Evolutionary conservation across 2,329 filamentous ascomycete genomes (phyloP), one percentile per base, ranked within the genome.

Genomic region (Graphilbum ipis-grandicollis): DNA sequence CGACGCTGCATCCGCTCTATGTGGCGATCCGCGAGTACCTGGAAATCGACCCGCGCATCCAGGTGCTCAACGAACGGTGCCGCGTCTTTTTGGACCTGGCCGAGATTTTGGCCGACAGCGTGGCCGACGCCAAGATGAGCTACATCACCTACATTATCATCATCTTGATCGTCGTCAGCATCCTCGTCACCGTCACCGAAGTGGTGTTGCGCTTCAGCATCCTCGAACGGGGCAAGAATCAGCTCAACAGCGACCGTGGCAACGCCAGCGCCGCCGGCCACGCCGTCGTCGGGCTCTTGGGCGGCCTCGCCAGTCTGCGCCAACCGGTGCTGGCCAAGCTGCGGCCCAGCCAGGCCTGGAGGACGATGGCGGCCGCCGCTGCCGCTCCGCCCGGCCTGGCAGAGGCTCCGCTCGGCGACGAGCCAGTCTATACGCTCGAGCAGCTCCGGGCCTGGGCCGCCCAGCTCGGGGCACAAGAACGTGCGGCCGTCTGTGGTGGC

Each of bases 91-190:
- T 98, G 15, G 90, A 98, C 55, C 72, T 98, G 9, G 86, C 90
- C 33, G 86, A 94, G 58, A 94, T 98, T 19, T 64, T 98, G 2
- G 85, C 81, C 13, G 88, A 98, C 57, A 83, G 75, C 2, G 86
- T 94, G 38, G 83, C 83, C 18, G 85, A 96, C 53, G 79, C 82
- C 46, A 94, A 93, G 56, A 96, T 94, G 80, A 93, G 84, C 47
- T 68, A 70, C 46, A 93, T 94, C 53, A 98, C 90, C 1, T 96
- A 88, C 88, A 96, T 98, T 55, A 79, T 96, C 56, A 98, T 98
- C 50, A 68, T 93, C 33, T 70, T 98, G 33, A 98, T 98, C 52
- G 57, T 92, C 33, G 63, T 96, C 46, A 88, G 79, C 52, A 96
- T 98, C 50, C 63, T 85, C 36, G 84, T 98, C 37, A 96, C 90